Base-by-base conservation (phyloP, 352 stramenopile genomes). In the Pythium aquatile region DNA sequence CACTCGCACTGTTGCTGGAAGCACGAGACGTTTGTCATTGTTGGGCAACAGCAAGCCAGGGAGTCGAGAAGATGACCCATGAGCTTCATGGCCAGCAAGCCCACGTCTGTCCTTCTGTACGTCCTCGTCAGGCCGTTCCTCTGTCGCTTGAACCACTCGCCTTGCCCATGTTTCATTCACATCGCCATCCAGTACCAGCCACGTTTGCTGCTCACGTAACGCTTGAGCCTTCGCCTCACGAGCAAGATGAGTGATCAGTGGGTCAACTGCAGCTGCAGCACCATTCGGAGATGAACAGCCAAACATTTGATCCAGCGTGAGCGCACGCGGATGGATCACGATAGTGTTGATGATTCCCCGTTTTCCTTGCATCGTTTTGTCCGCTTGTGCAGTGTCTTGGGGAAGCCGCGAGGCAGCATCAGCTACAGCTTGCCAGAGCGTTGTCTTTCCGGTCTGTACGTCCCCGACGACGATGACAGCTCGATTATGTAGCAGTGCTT, bases 171-270 rank as follows among this genome's bases (percentile, higher is more conserved):
- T 47, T 5, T 64, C 16, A 48, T 75, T 66, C 1, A 90, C 33
- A n/a, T 87, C 74, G 0, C 85, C 81, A 59, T 94, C 85, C 16
- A 94, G 63, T 5, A 91, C 58, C 6, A 92, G 59, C 83, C 85
- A 94, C 17, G 82, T 87, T 8, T 79, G 63, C 6, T 66, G 60
- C 9, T 59, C 29, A 16, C 58, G 55, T 24, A 70, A 61, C 10
- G 16, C 16, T 37, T 63, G 65, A 6, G n/a, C 24, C 55, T 89
- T 90, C 24, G 80, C 73, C 24, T 87, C 83, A 17, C 72, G 73
- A 13, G 83, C 35, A 28, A 88, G 14, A 2, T 78, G 78, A 2
- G 42, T 51, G 0, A 90, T 54, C n/a, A 89, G 51, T 10, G 71
- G 77, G 13, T 73, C 68, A 0, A 61, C 63, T n/a, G 26, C 26